Percentiles rank a stretch among this genome's conserved stretches.
phyloP scores from a whole-genome alignment of 129 eudicot genomes.

The Flaveria brownii region DNA sequence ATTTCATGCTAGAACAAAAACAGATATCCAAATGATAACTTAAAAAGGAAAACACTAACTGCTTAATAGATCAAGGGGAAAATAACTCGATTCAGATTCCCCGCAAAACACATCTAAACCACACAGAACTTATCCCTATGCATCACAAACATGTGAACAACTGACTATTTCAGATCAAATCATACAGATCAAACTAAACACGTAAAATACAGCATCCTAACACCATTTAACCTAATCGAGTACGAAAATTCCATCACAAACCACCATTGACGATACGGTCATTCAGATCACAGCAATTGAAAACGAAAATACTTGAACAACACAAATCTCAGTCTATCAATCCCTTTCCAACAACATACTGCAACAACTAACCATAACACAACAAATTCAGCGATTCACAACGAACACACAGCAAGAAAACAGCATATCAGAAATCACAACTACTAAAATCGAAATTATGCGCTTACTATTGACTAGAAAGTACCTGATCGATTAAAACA shows the following conservation, averaged over 20 bases:
- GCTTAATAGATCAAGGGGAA: slow-evolving; percentile 10
- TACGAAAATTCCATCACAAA: slow-evolving; percentile 5
- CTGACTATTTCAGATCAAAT: slow-evolving; percentile 13
- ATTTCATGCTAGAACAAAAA: slow-evolving; percentile 15
- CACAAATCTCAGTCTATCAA: slow-evolving; percentile 1
- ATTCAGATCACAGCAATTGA: slow-evolving; percentile 7
- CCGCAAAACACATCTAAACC: too few species aligned
- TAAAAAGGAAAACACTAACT: background rate
- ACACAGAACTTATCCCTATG: slow-evolving; percentile 1
- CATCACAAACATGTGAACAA: slow-evolving; percentile 7
- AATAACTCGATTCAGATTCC: background rate
- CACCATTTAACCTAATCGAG: slow-evolving; percentile 1
- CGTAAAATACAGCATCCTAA: background rate
- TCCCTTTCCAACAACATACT: background rate
- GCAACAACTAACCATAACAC: background rate
- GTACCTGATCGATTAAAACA: slow-evolving; percentile 25
- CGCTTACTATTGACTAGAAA: background rate
- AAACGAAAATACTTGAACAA: background rate
- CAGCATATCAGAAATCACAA: slow-evolving; percentile 9
- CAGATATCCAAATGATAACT: slow-evolving; percentile 27
- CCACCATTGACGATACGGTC: background rate
- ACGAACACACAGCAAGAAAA: background rate
- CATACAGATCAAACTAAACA: slow-evolving; percentile 23
- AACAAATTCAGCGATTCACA: background rate
- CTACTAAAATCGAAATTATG: background rate